Evolutionary conservation across 495 filamentous ascomycete genomes (phyloP).

Genomic region (Aspergillus nidulans): DNA sequence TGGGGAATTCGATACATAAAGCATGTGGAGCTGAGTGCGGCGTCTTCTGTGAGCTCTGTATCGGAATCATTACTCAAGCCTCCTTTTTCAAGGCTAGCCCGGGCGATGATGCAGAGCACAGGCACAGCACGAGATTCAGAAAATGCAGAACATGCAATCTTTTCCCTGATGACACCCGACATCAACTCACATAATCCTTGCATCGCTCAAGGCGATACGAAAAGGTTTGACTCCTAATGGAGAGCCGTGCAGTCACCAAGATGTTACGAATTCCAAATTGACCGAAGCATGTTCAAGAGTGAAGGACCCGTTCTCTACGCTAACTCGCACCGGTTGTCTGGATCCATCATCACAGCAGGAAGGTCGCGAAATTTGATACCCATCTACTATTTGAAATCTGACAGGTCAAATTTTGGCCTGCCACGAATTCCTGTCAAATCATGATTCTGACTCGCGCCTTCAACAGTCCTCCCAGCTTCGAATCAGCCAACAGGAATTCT

Average conservation of each 20-base stretch:
- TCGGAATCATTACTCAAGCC: not conserved
- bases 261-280: slow-evolving; percentile 10
- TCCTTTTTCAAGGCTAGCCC: not conserved
- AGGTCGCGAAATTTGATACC: slow-evolving; percentile 1
- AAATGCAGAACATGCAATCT: slow-evolving; percentile 5
- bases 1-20: slow-evolving; percentile 15
- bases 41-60: not conserved
- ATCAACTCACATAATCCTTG: slow-evolving; percentile 1
- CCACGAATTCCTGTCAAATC: slow-evolving; percentile 10
- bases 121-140: not conserved
- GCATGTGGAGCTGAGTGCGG: slow-evolving; percentile 12
- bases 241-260: not conserved
- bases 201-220: not conserved
- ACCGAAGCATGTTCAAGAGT: not conserved
- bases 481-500: not conserved
- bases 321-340: not conserved
- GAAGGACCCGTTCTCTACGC: slow-evolving; percentile 5
- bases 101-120: slow-evolving; percentile 1
- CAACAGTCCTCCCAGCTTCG: not conserved
- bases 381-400: slow-evolving; percentile 16
- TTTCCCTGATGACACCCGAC: slow-evolving; percentile 5
- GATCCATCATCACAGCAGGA: not conserved
- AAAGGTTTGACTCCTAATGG: not conserved
- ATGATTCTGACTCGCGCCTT: not conserved
- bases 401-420: slow-evolving; percentile 12